A percentile compares a stretch with the other conserved stretches of the same genome.
These are phyloP conservation scores for Hymenoscyphus fraxineus DNA, from an alignment of 2,329 filamentous ascomycete species.

Conservation along the genomic window DNA sequence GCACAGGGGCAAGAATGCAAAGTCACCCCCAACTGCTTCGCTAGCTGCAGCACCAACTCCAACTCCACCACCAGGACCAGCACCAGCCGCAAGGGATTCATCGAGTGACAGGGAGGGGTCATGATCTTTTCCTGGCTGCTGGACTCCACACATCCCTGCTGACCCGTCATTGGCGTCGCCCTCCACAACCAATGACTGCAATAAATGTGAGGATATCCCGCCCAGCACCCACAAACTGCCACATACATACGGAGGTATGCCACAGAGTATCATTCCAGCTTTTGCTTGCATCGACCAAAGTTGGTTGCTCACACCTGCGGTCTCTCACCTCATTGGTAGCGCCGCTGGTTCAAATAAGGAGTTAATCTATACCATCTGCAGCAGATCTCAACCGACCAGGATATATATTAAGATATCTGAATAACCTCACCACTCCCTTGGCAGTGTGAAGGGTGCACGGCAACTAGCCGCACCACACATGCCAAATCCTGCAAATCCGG, in stretches of 20 bases:
- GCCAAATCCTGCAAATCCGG: background rate
- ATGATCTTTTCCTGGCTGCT: conserved; percentile 8
- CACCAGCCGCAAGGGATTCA: background rate
- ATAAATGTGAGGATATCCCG: background rate
- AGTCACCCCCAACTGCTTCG: background rate
- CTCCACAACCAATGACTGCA: background rate
- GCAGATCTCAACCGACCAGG: background rate
- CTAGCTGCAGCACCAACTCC: background rate
- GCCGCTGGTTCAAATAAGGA: background rate
- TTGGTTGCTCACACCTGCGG: background rate
- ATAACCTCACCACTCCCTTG: background rate
- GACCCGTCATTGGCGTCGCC: conserved; percentile 17
- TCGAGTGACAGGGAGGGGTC: background rate
- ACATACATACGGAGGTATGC: conserved; percentile 5
- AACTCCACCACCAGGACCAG: background rate
- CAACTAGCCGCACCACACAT: background rate
- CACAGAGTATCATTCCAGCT: background rate
- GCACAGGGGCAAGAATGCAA: background rate
- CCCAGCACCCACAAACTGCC: background rate
- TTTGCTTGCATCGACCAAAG: background rate
- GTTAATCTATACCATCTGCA: background rate
- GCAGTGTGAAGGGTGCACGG: background rate
- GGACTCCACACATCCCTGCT: conserved; percentile 10
- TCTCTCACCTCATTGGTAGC: background rate
- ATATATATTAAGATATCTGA: conserved; percentile 5